Evolutionary conservation across 495 filamentous ascomycete genomes (phyloP).

Genomic region (Annulohypoxylon stygium): DNA sequence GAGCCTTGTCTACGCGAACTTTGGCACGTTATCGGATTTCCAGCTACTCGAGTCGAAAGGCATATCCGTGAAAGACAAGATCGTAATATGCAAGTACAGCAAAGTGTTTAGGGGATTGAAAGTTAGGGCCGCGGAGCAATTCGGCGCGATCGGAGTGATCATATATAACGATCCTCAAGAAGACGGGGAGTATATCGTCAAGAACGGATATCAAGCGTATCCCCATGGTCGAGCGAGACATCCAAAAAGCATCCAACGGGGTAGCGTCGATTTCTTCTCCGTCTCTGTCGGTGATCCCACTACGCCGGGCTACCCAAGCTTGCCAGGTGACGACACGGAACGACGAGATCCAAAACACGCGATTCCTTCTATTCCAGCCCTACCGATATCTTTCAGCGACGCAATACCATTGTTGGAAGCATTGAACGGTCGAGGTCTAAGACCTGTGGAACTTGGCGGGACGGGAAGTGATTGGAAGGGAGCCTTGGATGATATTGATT

Average conservation of each 20-base stretch:
- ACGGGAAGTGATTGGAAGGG: slow-evolving; percentile 63
- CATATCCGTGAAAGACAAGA: slow-evolving; percentile 77
- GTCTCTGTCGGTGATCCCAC: slow-evolving; percentile 67
- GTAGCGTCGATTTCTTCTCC: slow-evolving; percentile 80
- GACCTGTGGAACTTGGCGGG: slow-evolving; percentile 11
- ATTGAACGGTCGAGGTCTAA: slow-evolving; percentile 77
- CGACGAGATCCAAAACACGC: slow-evolving; percentile 70
- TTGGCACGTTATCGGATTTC: slow-evolving; percentile 78
- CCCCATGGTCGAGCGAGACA: slow-evolving; percentile 83
- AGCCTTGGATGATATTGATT: slow-evolving; percentile 75
- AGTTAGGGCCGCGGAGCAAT: slow-evolving; percentile 81
- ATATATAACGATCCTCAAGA: slow-evolving; percentile 85
- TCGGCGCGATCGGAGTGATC: slow-evolving; percentile 81
- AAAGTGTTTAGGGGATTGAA: slow-evolving; percentile 82
- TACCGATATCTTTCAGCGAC: slow-evolving; percentile 84
- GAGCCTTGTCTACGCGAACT: slow-evolving; percentile 76
- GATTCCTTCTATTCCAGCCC: slow-evolving; percentile 82
- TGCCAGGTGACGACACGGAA: slow-evolving; percentile 77
- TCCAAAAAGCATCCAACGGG: slow-evolving; percentile 82
- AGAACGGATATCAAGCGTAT: slow-evolving; percentile 78
- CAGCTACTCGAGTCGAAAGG: slow-evolving; percentile 76
- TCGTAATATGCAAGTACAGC: slow-evolving; percentile 82
- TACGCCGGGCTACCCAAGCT: slow-evolving; percentile 80
- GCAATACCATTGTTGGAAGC: slow-evolving; percentile 79
- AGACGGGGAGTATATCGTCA: slow-evolving; percentile 79